These are phyloP conservation scores for Suillus subluteus DNA, from an alignment of 768 basidiomycete species.

Conservation along the genomic window DNA sequence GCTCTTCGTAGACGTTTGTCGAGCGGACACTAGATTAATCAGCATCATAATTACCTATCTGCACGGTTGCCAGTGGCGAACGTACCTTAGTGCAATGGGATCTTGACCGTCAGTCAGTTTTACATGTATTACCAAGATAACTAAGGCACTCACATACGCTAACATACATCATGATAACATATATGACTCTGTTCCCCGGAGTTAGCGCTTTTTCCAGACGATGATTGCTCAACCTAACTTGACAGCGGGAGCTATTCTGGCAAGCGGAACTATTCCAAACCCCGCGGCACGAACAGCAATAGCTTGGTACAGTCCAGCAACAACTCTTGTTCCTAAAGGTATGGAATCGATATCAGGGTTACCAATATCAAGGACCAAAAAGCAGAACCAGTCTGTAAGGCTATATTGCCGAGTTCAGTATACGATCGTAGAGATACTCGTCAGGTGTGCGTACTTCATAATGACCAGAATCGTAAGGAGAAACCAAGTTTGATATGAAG, in stretches of 20 bases:
- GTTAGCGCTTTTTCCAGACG: conserved; percentile 6
- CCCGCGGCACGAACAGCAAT: conserved; percentile 86
- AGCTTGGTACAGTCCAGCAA: conserved; percentile 79
- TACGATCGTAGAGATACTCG: not conserved
- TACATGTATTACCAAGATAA: conserved; percentile 3
- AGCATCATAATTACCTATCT: conserved; percentile 6
- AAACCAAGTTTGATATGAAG: conserved; percentile 94
- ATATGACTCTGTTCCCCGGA: conserved; percentile 64
- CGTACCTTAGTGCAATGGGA: conserved; percentile 80
- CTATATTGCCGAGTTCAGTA: conserved; percentile 39
- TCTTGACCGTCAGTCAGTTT: conserved; percentile 42
- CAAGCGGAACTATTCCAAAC: conserved; percentile 75
- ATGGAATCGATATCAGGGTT: conserved; percentile 69
- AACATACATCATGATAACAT: conserved; percentile 94
- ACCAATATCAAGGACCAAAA: conserved; percentile 87
- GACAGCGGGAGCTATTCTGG: conserved; percentile 84
- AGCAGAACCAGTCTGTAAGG: conserved; percentile 85
- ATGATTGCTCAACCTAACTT: conserved; percentile 56
- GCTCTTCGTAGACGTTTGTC: conserved; percentile 94
- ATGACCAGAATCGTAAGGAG: conserved; percentile 67
- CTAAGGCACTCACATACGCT: conserved; percentile 64
- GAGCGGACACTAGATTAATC: conserved; percentile 69
- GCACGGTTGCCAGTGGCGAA: not conserved
- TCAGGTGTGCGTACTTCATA: conserved; percentile 61
- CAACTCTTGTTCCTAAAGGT: conserved; percentile 69